phyloP scores from a whole-genome alignment of 164 flowering plant genomes.

The Cinnamomum chago region DNA sequence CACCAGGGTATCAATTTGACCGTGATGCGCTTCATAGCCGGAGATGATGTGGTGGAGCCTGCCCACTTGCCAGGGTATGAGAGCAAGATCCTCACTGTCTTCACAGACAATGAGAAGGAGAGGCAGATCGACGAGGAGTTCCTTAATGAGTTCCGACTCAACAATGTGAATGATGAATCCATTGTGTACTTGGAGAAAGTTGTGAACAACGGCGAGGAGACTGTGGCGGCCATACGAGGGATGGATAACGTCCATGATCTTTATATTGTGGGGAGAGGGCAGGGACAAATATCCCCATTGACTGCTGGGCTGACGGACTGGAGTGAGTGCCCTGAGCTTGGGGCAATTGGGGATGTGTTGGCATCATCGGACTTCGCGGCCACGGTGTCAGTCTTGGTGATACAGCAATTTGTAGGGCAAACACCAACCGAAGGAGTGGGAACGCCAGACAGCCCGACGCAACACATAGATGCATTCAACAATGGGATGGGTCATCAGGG shows the following conservation, averaged over 20 bases:
- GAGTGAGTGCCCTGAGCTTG: conserved; percentile 27
- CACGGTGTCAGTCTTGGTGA: conserved; percentile 23
- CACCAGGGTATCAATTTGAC: conserved; percentile 19
- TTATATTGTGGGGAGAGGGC: conserved; percentile 23
- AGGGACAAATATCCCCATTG: conserved; percentile 13
- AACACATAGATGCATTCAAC: not conserved
- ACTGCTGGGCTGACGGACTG: conserved; percentile 22
- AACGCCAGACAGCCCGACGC: conserved; percentile 11
- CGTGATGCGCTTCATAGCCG: conserved; percentile 13
- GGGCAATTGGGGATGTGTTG: conserved; percentile 23
- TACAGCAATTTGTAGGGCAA: conserved; percentile 18
- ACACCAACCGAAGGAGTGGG: conserved; percentile 4
- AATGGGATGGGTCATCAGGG: not conserved
- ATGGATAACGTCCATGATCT: conserved; percentile 15
- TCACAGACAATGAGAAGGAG: conserved; percentile 12
- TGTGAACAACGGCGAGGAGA: conserved; percentile 20
- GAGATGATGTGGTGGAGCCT: conserved; percentile 6
- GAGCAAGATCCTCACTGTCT: not conserved
- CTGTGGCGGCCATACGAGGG: conserved; percentile 15
- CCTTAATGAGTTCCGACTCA: conserved; percentile 14
- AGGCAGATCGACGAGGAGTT: conserved; percentile 14
- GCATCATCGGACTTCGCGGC: conserved; percentile 23
- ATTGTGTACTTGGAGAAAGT: conserved; percentile 13
- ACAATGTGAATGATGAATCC: conserved; percentile 10
- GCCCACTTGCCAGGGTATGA: not conserved